Evolutionary conservation across 1,139 yeast genomes (phyloP).

Genomic region (Insectozyma bohioensis): DNA sequence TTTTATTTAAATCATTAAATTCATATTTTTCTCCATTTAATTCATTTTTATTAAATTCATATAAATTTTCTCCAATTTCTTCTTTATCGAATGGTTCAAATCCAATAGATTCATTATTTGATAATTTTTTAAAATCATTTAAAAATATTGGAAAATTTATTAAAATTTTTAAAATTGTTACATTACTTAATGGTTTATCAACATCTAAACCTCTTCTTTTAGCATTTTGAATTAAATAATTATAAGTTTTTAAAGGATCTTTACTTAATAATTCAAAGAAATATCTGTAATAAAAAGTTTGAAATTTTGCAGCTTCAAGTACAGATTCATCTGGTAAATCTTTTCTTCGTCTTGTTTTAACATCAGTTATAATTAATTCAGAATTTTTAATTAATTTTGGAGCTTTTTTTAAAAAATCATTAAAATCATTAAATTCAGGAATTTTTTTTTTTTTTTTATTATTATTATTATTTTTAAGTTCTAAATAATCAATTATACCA

Average conservation of each 20-base stretch:
- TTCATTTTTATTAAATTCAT: conserved; percentile 9
- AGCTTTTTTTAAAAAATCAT: conserved; percentile 13
- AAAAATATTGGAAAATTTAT: conserved; percentile 30
- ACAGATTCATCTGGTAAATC: conserved; percentile 52
- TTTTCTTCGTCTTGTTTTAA: conserved; percentile 53
- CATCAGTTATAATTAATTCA: conserved; percentile 46
- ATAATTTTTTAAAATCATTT: conserved; percentile 46
- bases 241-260: conserved; percentile 23
- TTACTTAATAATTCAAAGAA: conserved; percentile 39
- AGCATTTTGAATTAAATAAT: conserved; percentile 46
- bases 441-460: too few relatives aligned
- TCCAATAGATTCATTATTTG: conserved; percentile 47
- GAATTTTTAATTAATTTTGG: conserved; percentile 15
- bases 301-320: conserved; percentile 48
- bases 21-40: conserved; percentile 15
- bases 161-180: conserved; percentile 34
- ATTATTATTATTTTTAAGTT: conserved; percentile 19
- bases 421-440: conserved; percentile 27
- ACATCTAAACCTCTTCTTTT: conserved; percentile 43
- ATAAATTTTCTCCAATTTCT: conserved; percentile 7
- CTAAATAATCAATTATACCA: conserved; percentile 61
- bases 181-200: conserved; percentile 47
- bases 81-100: conserved; percentile 36
- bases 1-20: conserved; percentile 21
- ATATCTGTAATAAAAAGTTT: conserved; percentile 55